phyloP scores from a whole-genome alignment of 164 flowering plant genomes.

The Dillenia turbinata region DNA sequence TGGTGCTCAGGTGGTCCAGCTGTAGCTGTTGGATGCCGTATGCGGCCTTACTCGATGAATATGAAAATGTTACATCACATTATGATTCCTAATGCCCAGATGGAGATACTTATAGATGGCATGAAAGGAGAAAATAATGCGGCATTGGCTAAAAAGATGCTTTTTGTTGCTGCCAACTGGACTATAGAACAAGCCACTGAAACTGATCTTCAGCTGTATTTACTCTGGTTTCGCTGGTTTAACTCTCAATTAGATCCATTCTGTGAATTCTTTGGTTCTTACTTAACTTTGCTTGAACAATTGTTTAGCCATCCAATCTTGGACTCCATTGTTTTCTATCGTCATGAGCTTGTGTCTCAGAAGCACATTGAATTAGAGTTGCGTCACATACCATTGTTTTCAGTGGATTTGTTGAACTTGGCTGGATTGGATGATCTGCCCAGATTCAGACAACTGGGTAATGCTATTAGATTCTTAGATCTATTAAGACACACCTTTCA shows the following conservation, averaged over 20 bases:
- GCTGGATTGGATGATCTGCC: constrained; percentile 15
- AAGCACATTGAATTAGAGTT: constrained; percentile 16
- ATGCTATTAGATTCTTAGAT: constrained; percentile 44
- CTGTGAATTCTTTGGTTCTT: constrained; percentile 37
- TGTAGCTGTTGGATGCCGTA: background rate
- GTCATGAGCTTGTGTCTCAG: constrained; percentile 34
- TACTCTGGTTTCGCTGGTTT: constrained; percentile 58
- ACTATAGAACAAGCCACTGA: constrained; percentile 72
- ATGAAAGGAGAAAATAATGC: constrained; percentile 19
- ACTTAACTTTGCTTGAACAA: constrained; percentile 27
- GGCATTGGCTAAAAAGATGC: constrained; percentile 36
- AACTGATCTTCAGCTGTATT: constrained; percentile 53
- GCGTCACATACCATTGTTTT: constrained; percentile 49
- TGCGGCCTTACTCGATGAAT: constrained; percentile 17
- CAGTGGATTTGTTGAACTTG: constrained; percentile 43
- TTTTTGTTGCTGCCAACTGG: constrained; percentile 84
- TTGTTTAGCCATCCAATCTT: constrained; percentile 66
- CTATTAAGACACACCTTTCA: constrained; percentile 44
- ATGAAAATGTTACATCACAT: constrained; percentile 21
- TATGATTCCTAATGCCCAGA: constrained; percentile 36
- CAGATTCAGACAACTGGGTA: background rate
- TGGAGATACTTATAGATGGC: background rate
- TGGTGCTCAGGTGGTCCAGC: too few species aligned
- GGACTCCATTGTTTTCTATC: constrained; percentile 32
- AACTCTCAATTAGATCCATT: constrained; percentile 37